These are phyloP conservation scores for Ordospora pajunii DNA, from an alignment of 371 early-diverging fungal genomes.

Conservation along the genomic window DNA sequence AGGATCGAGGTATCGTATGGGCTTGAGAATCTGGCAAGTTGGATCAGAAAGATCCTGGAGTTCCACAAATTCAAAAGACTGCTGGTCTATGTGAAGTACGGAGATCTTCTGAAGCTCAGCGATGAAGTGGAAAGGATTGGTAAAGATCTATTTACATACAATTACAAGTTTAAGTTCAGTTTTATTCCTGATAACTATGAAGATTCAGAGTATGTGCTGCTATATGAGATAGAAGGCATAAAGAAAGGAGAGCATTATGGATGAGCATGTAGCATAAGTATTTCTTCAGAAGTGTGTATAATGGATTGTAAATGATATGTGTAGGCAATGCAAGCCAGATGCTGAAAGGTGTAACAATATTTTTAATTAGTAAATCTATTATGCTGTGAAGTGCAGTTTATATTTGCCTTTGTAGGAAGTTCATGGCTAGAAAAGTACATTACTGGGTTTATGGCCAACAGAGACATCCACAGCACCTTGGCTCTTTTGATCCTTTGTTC, in stretches of 20 bases:
- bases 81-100: slow-evolving; percentile 19
- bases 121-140: not conserved
- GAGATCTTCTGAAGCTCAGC: slow-evolving; percentile 8
- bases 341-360: not conserved
- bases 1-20: slow-evolving; percentile 13
- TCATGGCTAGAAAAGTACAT: not conserved
- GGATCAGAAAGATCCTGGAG: slow-evolving; percentile 20
- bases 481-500: slow-evolving; percentile 22
- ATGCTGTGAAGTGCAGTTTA: not conserved
- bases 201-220: slow-evolving; percentile 14
- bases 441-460: not conserved
- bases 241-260: not conserved
- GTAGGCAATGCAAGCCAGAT: not conserved
- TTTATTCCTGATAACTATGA: slow-evolving; percentile 10
- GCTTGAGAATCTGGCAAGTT: not conserved
- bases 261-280: not conserved
- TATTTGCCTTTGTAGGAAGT: not conserved
- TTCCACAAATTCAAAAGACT: not conserved
- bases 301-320: no score
- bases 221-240: slow-evolving; percentile 20
- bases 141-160: not conserved
- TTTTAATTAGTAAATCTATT: slow-evolving; percentile 16
- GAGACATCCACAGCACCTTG: not conserved
- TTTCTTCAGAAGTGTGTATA: not conserved
- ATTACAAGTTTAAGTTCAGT: slow-evolving; percentile 17